Base-by-base conservation (phyloP, 495 filamentous ascomycete species). In the Pseudevernia furfuracea region DNA sequence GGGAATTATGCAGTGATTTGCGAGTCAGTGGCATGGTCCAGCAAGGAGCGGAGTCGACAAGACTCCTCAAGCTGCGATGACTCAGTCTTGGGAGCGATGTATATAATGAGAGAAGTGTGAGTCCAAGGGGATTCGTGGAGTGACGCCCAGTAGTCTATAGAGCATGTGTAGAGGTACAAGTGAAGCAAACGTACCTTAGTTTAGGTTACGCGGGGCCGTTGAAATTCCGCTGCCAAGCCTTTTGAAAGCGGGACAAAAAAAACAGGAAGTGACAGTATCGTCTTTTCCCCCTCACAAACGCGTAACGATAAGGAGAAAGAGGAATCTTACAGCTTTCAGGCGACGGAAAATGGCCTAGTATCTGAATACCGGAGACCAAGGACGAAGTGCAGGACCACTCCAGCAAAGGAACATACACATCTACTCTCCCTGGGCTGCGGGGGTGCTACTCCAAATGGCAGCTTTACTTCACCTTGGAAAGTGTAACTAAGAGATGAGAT, bases 221-320 rank as follows among this genome's bases (percentile, higher is more conserved):
- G 12, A 52, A 30, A 52, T 52, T 52, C 53, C 62, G 55, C 38
- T 59, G 55, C 62, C 62, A 64, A 64, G 62, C 43, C n/a, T 60
- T 64, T 39, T 25, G 9, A 41, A 25, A 58, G 43, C 39, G 52
- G 39, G 52, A 39, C 37, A 34, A 15, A 12, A 2, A 34, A 34
- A 32, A 34, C n/a, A 10, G 17, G 30, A 30, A 30, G 25, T 44
- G 6, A 44, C 1, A 15, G 0, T 3, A 28, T 15, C 46, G n/a
- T 30, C 23, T 28, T 28, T 30, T 2, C 25, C 14, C 25, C 14
- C 14, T 52, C 23, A 30, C 14, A 30, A 48, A 28, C 23, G 46
- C 46, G 46, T 19, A 52, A 14, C 4, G 48, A 30, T 4, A 30
- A 15, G 1, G 4, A 49, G 46, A 9, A 14, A 25, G 46, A 14